A percentile compares a stretch with the other conserved stretches of the same genome.
Evolutionary conservation across 805 yeast genomes (phyloP).

Genomic region (Wickerhamomyces tratensis): DNA sequence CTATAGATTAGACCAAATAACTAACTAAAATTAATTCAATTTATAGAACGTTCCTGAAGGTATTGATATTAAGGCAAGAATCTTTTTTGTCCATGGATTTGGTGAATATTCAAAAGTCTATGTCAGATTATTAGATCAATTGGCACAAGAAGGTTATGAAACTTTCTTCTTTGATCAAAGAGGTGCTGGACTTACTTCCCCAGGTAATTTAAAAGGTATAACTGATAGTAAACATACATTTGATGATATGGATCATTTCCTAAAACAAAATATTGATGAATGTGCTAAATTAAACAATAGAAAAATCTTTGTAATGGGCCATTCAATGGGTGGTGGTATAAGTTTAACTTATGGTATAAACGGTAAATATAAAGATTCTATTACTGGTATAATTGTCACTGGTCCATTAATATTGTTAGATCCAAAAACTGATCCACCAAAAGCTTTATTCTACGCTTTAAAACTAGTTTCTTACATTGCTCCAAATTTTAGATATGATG

Average conservation of each 20-base stretch:
- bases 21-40: conserved; percentile 31
- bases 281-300: conserved; percentile 11
- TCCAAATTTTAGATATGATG: conserved; percentile 44
- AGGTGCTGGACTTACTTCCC: conserved; percentile 64
- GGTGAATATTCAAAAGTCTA: conserved; percentile 46
- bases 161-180: conserved; percentile 64
- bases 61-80: conserved; percentile 35
- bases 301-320: conserved; percentile 50
- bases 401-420: conserved; percentile 57
- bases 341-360: conserved; percentile 47
- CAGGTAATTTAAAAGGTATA: conserved; percentile 31
- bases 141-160: conserved; percentile 49
- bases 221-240: conserved; percentile 49
- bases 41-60: conserved; percentile 24
- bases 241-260: conserved; percentile 50
- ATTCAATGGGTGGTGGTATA: conserved; percentile 80
- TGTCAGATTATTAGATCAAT: conserved; percentile 40
- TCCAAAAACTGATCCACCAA: neutral
- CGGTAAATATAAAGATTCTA: conserved; percentile 38
- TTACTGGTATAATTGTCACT: conserved; percentile 37
- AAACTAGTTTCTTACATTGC: conserved; percentile 10
- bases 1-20: conserved; percentile 19
- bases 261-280: conserved; percentile 24
- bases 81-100: conserved; percentile 65
- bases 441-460: neutral